These are phyloP conservation scores for Tillandsia fasciculata DNA, from an alignment of 176 grass and related monocot genomes.

Conservation along the genomic window DNA sequence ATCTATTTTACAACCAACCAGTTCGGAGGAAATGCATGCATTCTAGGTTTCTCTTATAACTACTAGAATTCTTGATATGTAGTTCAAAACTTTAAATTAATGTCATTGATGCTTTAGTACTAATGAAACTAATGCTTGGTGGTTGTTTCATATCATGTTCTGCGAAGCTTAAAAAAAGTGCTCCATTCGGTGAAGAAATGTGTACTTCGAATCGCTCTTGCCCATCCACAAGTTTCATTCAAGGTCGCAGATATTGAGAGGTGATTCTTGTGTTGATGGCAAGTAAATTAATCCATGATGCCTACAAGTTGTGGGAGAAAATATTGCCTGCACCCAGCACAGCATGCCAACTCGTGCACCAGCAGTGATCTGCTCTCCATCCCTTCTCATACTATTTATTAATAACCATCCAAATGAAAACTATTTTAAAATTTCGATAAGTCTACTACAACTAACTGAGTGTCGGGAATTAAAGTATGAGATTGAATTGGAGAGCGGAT, in stretches of 20 bases:
- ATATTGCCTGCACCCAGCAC: neutral
- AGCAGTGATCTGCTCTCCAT: too few species aligned
- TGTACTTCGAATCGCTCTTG: conserved; percentile 55
- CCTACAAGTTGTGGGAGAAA: too few species aligned
- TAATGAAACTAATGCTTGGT: conserved; percentile 16
- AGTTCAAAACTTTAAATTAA: conserved; percentile 7
- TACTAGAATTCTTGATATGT: conserved; percentile 8
- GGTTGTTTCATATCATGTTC: conserved; percentile 18
- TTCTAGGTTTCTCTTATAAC: conserved; percentile 41
- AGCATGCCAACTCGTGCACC: too few species aligned
- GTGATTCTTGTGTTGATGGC: conserved; percentile 21
- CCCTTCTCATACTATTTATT: too few species aligned
- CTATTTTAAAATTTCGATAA: too few species aligned
- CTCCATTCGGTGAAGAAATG: conserved; percentile 76
- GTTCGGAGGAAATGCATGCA: conserved; percentile 89
- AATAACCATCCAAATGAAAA: too few species aligned
- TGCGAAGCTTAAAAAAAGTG: conserved; percentile 68
- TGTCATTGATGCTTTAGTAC: conserved; percentile 17
- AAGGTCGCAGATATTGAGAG: conserved; percentile 74
- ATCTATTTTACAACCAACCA: conserved; percentile 93
- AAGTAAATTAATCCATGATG: too few species aligned
- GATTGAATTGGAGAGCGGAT: neutral
- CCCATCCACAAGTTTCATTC: conserved; percentile 77
- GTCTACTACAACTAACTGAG: too few species aligned
- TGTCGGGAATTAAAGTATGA: too few species aligned